Evolutionary conservation across 2,329 filamentous ascomycete species (phyloP).

Genomic region (Fusarium tupiense): DNA sequence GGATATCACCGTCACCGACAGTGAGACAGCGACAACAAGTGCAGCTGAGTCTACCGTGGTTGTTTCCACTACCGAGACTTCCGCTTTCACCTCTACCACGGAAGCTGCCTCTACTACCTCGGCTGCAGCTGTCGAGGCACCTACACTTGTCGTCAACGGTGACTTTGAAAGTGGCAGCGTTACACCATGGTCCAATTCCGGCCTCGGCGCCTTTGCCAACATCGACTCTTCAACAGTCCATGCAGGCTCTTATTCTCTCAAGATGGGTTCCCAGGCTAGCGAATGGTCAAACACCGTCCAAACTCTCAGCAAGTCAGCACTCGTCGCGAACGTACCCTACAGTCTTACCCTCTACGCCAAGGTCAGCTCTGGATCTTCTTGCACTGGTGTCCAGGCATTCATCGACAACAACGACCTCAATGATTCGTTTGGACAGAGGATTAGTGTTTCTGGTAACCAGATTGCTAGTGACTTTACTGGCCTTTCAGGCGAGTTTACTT

Average conservation of each 20-base stretch:
- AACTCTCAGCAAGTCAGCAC: background rate
- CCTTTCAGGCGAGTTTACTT: background rate
- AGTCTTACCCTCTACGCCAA: background rate
- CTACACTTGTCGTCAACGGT: background rate
- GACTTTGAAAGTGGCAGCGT: background rate
- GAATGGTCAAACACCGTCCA: background rate
- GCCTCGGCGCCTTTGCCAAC: background rate
- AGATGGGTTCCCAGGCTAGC: background rate
- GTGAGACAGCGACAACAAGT: background rate
- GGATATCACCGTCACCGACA: background rate
- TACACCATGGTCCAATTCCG: background rate
- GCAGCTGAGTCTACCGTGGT: background rate
- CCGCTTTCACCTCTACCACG: background rate
- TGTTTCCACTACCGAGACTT: background rate
- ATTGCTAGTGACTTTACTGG: background rate
- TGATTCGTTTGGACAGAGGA: background rate
- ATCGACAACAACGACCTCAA: background rate
- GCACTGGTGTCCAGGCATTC: background rate
- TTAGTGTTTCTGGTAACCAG: background rate
- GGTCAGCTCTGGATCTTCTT: background rate
- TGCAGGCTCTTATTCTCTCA: background rate
- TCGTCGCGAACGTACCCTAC: background rate
- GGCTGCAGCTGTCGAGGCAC: background rate
- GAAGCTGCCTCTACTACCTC: background rate
- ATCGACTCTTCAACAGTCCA: no score